Conservation (phyloP, 345 rosid genomes). For the Leavenworthia alabamica region DNA sequence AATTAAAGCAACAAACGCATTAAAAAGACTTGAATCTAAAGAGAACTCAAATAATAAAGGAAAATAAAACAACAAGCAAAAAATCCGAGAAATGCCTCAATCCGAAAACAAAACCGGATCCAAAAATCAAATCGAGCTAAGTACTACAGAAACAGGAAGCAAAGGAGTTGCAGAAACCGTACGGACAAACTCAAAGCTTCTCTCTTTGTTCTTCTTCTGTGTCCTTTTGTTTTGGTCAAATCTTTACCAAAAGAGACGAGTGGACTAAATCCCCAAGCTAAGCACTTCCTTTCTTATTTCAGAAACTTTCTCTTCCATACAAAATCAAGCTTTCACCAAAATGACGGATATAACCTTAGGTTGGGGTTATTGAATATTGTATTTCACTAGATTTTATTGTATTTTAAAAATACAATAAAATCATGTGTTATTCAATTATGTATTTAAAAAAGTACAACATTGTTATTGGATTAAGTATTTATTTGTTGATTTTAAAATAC, state of each 20-base stretch:
- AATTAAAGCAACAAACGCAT: slow-evolving; percentile 8
- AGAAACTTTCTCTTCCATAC: background rate
- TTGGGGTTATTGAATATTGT: too few relatives aligned
- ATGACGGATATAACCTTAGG: slow-evolving; percentile 15
- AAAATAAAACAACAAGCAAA: slow-evolving; percentile 12
- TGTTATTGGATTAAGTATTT: too few relatives aligned
- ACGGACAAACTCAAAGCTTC: background rate
- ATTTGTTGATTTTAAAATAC: too few relatives aligned
- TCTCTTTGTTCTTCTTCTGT: background rate
- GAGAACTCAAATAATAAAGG: background rate
- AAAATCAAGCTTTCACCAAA: slow-evolving; percentile 9
- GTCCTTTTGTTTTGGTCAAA: background rate
- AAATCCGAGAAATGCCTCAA: slow-evolving; percentile 10
- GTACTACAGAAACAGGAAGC: background rate
- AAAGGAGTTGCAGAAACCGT: slow-evolving; percentile 17
- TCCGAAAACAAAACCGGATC: slow-evolving; percentile 15
- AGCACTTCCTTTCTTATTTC: slow-evolving; percentile 29
- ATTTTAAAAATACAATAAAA: too few relatives aligned
- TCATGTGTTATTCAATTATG: too few relatives aligned
- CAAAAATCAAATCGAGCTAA: slow-evolving; percentile 4
- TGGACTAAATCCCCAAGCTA: slow-evolving; percentile 33
- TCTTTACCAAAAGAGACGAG: slow-evolving; percentile 19
- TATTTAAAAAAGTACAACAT: too few relatives aligned
- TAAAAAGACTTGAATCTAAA: slow-evolving; percentile 8
- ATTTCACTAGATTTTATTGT: too few relatives aligned